phyloP scores from a whole-genome alignment of 164 flowering plant genomes.

The Piper betle region DNA sequence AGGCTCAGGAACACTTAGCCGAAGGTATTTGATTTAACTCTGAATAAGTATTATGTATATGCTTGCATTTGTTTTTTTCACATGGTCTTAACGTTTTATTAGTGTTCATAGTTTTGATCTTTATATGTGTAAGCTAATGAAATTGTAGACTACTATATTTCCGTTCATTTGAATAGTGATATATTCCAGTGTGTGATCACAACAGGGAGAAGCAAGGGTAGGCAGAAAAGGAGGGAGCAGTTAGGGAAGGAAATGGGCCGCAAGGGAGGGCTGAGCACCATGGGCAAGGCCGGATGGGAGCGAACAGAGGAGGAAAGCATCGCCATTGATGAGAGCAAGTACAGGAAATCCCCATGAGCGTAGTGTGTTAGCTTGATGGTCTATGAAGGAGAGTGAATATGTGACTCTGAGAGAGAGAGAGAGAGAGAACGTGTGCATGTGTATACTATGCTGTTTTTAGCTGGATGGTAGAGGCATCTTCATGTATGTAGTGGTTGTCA shows the following conservation, averaged over 20 bases:
- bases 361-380: too few relatives aligned
- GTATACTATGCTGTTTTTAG: too few relatives aligned
- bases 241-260: slow-evolving; percentile 34
- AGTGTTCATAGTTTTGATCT: neutral
- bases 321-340: slow-evolving; percentile 63
- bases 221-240: slow-evolving; percentile 49
- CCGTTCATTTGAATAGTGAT: neutral
- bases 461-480: too few relatives aligned
- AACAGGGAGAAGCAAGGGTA: slow-evolving; percentile 58
- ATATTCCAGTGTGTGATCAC: neutral
- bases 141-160: too few relatives aligned
- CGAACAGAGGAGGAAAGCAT: slow-evolving; percentile 47
- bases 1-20: slow-evolving; percentile 75
- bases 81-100: neutral
- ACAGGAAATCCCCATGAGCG: neutral
- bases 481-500: too few relatives aligned
- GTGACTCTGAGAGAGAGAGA: too few relatives aligned
- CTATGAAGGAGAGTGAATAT: too few relatives aligned
- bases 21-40: slow-evolving; percentile 35
- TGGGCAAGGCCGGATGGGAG: slow-evolving; percentile 51
- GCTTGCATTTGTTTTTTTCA: neutral
- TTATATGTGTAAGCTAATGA: too few relatives aligned
- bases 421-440: too few relatives aligned
- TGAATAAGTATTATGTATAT: neutral
- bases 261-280: slow-evolving; percentile 62